These are phyloP conservation scores for Anaeramoeba flamelloides DNA, from an alignment of 78 protist species.

Conservation along the genomic window DNA sequence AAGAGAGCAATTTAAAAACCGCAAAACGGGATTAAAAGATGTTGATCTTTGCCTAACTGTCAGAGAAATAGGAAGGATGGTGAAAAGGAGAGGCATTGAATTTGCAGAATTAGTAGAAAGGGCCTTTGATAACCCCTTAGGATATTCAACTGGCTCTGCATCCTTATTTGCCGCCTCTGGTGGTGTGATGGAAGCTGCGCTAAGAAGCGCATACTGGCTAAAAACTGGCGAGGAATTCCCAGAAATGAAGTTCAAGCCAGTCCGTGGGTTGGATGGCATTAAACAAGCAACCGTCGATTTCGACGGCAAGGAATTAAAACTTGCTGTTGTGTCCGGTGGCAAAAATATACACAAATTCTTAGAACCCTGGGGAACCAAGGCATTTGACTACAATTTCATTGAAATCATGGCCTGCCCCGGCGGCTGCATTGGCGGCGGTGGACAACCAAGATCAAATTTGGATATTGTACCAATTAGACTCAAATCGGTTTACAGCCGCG, in stretches of 20 bases:
- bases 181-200: conserved; percentile 45
- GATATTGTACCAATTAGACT: background rate
- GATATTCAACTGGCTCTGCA: conserved; percentile 19
- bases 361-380: conserved; percentile 15
- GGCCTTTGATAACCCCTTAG: conserved; percentile 5
- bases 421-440: conserved; percentile 52
- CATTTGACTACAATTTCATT: conserved; percentile 27
- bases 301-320: background rate
- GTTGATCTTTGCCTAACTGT: conserved; percentile 18
- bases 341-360: conserved; percentile 79
- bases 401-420: conserved; percentile 78
- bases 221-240: background rate
- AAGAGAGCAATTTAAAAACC: conserved; percentile 61
- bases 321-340: conserved; percentile 67
- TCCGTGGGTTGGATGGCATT: conserved; percentile 13
- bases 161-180: conserved; percentile 23
- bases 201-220: conserved; percentile 7
- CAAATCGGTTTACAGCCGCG: background rate
- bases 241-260: background rate
- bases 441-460: conserved; percentile 24
- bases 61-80: conserved; percentile 16
- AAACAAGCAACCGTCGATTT: conserved; percentile 15
- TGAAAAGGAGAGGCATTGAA: background rate
- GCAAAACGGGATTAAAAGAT: background rate
- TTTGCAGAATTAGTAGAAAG: background rate